Base-by-base conservation (phyloP, 495 filamentous ascomycete genomes). In the Coniosporium apollinis region DNA sequence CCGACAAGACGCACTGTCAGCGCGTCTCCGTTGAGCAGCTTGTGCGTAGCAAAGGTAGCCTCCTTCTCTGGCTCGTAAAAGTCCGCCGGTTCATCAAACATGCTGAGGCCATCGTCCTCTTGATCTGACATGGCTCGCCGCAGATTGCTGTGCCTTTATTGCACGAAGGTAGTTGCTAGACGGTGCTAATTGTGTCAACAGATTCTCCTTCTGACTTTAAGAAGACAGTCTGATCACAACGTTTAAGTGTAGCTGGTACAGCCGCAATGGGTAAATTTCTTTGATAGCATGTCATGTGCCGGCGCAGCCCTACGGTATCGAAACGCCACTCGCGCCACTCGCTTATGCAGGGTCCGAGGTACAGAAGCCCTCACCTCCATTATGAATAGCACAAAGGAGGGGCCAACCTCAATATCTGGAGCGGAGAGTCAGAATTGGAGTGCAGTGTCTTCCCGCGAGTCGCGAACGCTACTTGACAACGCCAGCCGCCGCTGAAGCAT, bases 1-100 rank as follows among this genome's bases (percentile, higher is more conserved):
- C 87, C 87, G 24, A 96, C 83, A 4, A 96, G 72, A 46, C 77
- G 72, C 40, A 96, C 68, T 38, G 61, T 69, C 36, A 94, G 64
- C 3, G 59, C 63, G 38, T 70, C 57, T 21, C 78, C 79, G 6
- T 67, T 74, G 26, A 70, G 60, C 51, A 85, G 69, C 16, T 62
- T 67, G 62, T 92, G 72, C 25, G 69, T 63, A 36, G 74, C 70
- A 37, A 65, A 70, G 8, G 79, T 83, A 14, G 78, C 69, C 14
- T 70, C 65, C 30, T 74, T 72, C 38, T 79, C 69, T 1, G 80
- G 71, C 9, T 70, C 69, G 51, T 77, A 86, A 62, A 70, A 93
- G 49, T 70, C 77, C 22, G 68, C 63, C 5, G 86, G 86, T 42
- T 92, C 86, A 30, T 73, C 44, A 60, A 94, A 91, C 43, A 91